These are phyloP conservation scores for Oryza glaberrima DNA, from an alignment of 176 grass and related monocot species.

Conservation along the genomic window DNA sequence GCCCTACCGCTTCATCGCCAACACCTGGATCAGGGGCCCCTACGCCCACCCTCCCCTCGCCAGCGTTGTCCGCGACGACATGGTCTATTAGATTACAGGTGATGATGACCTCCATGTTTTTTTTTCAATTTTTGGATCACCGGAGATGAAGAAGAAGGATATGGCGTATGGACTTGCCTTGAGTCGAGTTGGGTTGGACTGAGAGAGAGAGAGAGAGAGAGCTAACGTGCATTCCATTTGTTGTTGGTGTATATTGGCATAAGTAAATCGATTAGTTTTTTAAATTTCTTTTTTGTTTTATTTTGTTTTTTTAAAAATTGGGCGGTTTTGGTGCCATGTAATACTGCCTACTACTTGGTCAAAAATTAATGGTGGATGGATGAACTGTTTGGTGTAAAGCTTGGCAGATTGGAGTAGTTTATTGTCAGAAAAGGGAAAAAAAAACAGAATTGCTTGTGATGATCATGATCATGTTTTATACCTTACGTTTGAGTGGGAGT, in stretches of 20 bases:
- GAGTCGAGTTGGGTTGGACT: neutral
- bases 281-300: neutral
- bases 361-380: neutral
- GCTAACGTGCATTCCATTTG: constrained; percentile 14
- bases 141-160: neutral
- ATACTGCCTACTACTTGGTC: neutral
- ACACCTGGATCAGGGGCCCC: constrained; percentile 75
- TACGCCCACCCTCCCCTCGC: constrained; percentile 72
- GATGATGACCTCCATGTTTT: neutral
- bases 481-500: neutral
- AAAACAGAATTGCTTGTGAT: neutral
- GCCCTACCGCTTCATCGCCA: constrained; percentile 73
- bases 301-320: neutral
- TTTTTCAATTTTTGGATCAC: neutral
- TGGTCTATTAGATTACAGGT: constrained; percentile 40
- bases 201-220: no score
- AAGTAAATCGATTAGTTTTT: constrained; percentile 20
- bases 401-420: neutral
- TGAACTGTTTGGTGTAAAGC: neutral
- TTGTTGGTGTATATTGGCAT: constrained; percentile 36
- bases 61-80: constrained; percentile 45
- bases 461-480: neutral
- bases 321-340: neutral
- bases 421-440: neutral
- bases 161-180: neutral